phyloP scores from a whole-genome alignment of 1,284 basidiomycete species.

The Porogramme epimiltina region DNA sequence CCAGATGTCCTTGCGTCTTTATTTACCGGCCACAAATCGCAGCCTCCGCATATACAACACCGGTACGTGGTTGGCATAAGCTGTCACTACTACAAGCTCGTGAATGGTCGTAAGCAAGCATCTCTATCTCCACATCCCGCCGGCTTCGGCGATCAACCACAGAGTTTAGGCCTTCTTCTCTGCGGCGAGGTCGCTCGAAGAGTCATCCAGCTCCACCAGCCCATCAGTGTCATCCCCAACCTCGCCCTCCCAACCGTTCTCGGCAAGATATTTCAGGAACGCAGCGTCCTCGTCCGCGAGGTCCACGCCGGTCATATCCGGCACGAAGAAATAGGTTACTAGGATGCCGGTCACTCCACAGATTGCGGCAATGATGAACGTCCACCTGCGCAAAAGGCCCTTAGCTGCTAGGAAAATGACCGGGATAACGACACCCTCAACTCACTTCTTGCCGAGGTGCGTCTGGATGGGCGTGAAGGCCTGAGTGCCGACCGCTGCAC shows the following conservation, averaged over 20 bases:
- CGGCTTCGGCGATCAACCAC: not conserved
- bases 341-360: slow-evolving; percentile 64
- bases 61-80: too few relatives aligned
- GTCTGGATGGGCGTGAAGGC: slow-evolving; percentile 77
- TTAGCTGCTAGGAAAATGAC: not conserved
- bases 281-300: slow-evolving; percentile 67
- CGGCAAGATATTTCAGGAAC: slow-evolving; percentile 61
- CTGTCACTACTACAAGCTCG: too few relatives aligned
- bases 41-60: too few relatives aligned
- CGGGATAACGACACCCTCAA: not conserved
- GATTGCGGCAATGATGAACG: slow-evolving; percentile 73
- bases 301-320: slow-evolving; percentile 69
- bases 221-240: slow-evolving; percentile 54
- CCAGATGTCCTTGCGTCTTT: too few relatives aligned
- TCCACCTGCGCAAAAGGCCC: slow-evolving; percentile 47
- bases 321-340: slow-evolving; percentile 70
- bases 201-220: slow-evolving; percentile 28
- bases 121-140: not conserved
- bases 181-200: slow-evolving; percentile 12
- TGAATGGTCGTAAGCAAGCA: too few relatives aligned
- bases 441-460: slow-evolving; percentile 62
- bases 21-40: too few relatives aligned
- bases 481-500: slow-evolving; percentile 78
- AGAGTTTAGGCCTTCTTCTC: slow-evolving; percentile 22
- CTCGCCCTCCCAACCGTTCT: slow-evolving; percentile 68